Conservation (phyloP, 164 flowering plant genomes). For the Umbilicus rupestris region DNA sequence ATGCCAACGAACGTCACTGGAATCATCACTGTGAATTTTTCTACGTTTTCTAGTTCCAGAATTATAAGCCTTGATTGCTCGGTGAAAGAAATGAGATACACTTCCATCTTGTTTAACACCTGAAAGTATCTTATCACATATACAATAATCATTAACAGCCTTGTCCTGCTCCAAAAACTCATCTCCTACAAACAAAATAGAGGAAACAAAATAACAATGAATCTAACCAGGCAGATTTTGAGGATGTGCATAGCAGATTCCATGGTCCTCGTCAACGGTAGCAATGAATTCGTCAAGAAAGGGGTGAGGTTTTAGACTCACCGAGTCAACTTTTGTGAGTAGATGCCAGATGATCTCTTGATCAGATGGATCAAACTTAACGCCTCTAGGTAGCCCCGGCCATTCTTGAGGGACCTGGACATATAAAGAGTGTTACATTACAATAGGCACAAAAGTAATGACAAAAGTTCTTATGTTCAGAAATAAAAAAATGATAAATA, state of each 20-base stretch:
- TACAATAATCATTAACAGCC: neutral
- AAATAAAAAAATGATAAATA: too few species aligned
- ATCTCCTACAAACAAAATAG: neutral
- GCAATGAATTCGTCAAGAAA: constrained; percentile 86
- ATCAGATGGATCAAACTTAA: constrained; percentile 93
- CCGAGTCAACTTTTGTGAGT: constrained; percentile 60
- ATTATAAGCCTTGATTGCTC: constrained; percentile 69
- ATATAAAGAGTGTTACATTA: neutral
- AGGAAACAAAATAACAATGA: neutral
- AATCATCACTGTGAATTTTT: constrained; percentile 34
- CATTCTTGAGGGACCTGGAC: constrained; percentile 60
- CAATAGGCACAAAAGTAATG: too few species aligned
- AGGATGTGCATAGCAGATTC: constrained; percentile 86
- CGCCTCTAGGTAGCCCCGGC: constrained; percentile 91
- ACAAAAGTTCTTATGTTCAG: too few species aligned
- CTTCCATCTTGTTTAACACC: constrained; percentile 83
- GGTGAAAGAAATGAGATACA: constrained; percentile 69
- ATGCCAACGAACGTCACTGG: constrained; percentile 74
- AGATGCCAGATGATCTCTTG: constrained; percentile 63
- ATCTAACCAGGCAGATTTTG: constrained; percentile 83
- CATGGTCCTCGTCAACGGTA: constrained; percentile 52
- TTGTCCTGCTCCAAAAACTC: neutral
- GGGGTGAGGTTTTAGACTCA: constrained; percentile 40
- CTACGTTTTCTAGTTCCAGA: constrained; percentile 85
- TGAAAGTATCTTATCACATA: constrained; percentile 19